These are phyloP conservation scores for Verticillium alfalfae DNA, from an alignment of 2,329 filamentous ascomycete genomes.

Conservation along the genomic window DNA sequence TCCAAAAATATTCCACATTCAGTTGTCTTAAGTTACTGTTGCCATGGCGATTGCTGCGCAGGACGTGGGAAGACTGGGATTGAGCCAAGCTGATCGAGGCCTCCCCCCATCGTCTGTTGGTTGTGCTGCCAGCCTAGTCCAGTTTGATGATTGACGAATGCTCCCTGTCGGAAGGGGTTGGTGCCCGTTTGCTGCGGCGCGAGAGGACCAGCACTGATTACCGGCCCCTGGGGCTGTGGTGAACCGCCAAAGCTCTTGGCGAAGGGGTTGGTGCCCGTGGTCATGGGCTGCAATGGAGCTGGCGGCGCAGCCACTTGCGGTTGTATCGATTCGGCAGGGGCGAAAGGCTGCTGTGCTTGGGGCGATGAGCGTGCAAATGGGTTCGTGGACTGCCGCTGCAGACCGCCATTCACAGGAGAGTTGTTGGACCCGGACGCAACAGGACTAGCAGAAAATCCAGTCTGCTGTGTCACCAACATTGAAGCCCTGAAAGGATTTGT, in stretches of 20 bases:
- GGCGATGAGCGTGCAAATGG: conserved; percentile 68
- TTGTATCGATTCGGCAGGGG: conserved; percentile 17
- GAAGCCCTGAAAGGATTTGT: conserved; percentile 96
- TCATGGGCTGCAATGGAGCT: conserved; percentile 38
- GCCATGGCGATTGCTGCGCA: conserved; percentile 57
- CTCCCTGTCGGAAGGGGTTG: conserved; percentile 89
- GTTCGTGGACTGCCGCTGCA: conserved; percentile 67
- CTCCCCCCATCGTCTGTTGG: conserved; percentile 74
- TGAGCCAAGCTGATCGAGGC: conserved; percentile 72
- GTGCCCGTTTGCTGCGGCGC: conserved; percentile 79
- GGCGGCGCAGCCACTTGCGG: conserved; percentile 24
- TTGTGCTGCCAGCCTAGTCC: conserved; percentile 84
- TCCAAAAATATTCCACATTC: background rate
- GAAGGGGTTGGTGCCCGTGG: conserved; percentile 57
- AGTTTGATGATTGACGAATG: conserved; percentile 83
- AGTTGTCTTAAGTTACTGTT: conserved; percentile 17
- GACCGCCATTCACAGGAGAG: conserved; percentile 20
- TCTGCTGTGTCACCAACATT: conserved; percentile 61
- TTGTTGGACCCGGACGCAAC: conserved; percentile 37
- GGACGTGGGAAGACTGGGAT: conserved; percentile 83
- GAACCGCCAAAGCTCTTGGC: conserved; percentile 37
- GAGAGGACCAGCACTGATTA: conserved; percentile 43
- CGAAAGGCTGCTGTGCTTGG: conserved; percentile 25
- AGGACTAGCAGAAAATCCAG: conserved; percentile 33
- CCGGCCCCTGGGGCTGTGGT: conserved; percentile 34